Conservation (phyloP, 2,329 filamentous ascomycete species). For the Byssoonygena ceratinophila region DNA sequence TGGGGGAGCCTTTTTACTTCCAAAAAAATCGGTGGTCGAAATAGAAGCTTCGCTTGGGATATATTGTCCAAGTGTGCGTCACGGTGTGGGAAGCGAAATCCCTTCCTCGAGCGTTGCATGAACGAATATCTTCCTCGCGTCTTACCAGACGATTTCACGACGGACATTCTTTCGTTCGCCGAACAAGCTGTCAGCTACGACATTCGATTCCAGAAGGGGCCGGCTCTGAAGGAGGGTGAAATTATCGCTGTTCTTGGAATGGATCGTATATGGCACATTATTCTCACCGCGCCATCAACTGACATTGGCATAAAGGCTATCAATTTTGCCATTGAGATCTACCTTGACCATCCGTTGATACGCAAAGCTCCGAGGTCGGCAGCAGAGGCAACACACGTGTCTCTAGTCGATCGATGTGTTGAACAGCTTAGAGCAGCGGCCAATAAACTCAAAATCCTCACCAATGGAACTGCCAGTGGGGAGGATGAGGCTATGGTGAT, state of each 20-base stretch:
- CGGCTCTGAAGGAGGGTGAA: constrained; percentile 33
- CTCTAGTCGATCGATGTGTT: constrained; percentile 63
- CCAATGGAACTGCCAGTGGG: constrained; percentile 34
- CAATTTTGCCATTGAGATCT: constrained; percentile 60
- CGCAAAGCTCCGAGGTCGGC: constrained; percentile 36
- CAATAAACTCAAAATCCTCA: constrained; percentile 43
- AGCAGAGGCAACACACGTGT: constrained; percentile 52
- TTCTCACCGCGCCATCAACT: constrained; percentile 55
- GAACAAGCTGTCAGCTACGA: constrained; percentile 37
- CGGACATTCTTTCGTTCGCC: constrained; percentile 34
- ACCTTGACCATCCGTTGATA: constrained; percentile 47
- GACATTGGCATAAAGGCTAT: constrained; percentile 60
- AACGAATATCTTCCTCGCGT: constrained; percentile 34
- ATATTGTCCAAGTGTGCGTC: constrained; percentile 44
- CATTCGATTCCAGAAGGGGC: constrained; percentile 48
- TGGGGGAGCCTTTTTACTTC: constrained; percentile 66
- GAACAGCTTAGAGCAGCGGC: constrained; percentile 57
- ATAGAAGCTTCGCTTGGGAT: constrained; percentile 59
- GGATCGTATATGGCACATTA: constrained; percentile 74
- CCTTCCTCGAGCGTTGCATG: constrained; percentile 38
- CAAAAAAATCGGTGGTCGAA: constrained; percentile 47
- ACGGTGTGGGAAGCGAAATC: constrained; percentile 25
- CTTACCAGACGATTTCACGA: constrained; percentile 30
- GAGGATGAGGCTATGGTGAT: constrained; percentile 47
- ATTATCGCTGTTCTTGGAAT: constrained; percentile 40